Conservation (phyloP, 169 alveolate genomes). For the Theileria annulata region DNA sequence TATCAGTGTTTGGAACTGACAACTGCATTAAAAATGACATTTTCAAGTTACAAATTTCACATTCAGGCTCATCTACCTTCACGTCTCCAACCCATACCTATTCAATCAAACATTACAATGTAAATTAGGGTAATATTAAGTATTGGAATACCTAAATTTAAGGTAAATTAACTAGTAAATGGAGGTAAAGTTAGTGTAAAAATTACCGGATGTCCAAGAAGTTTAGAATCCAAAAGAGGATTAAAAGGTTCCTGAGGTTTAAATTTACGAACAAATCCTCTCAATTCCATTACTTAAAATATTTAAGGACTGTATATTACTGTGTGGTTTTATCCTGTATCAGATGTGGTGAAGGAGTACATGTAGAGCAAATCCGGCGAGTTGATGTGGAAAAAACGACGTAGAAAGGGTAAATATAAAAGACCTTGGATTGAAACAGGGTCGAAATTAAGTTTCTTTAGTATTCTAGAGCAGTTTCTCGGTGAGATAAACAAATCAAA, state of each 20-base stretch:
- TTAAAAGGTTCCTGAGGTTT: conserved; percentile 43
- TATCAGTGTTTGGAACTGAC: conserved; percentile 7
- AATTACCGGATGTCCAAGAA: conserved; percentile 48
- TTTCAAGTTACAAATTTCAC: conserved; percentile 26
- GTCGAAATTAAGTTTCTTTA: conserved; percentile 1
- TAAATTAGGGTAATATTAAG: background rate
- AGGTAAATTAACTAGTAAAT: too few relatives aligned
- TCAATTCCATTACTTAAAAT: conserved; percentile 25
- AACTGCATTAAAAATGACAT: conserved; percentile 55
- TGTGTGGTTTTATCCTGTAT: background rate
- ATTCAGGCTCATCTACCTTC: background rate
- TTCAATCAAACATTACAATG: background rate
- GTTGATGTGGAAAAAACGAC: conserved; percentile 51
- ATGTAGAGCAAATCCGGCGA: conserved; percentile 53
- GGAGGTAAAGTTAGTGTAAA: too few relatives aligned
- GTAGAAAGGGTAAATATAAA: conserved; percentile 44
- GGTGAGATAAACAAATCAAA: conserved; percentile 50
- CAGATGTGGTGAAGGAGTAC: conserved; percentile 42
- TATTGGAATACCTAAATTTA: background rate
- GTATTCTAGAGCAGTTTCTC: background rate
- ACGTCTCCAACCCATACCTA: background rate
- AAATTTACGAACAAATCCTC: conserved; percentile 29
- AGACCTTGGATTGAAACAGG: conserved; percentile 50
- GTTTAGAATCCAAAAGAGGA: conserved; percentile 37
- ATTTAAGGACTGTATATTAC: background rate